These are phyloP conservation scores for Talaromyces verruculosus DNA, from an alignment of 2,329 filamentous ascomycete species.

Conservation along the genomic window DNA sequence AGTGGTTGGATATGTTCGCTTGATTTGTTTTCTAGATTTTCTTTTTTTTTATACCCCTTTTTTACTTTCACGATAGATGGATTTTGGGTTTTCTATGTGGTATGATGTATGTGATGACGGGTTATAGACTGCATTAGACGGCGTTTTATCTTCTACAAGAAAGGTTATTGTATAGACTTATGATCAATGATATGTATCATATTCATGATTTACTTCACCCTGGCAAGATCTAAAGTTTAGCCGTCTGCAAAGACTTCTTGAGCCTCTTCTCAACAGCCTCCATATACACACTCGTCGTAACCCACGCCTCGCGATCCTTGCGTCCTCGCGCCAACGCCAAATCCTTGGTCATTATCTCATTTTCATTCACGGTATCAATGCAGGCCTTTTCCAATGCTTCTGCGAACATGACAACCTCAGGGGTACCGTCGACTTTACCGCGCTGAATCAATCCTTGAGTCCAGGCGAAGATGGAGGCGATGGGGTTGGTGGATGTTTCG, in stretches of 20 bases:
- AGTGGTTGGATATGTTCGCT: constrained; percentile 29
- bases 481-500: constrained; percentile 97
- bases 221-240: constrained; percentile 24
- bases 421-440: constrained; percentile 88
- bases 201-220: too few species aligned
- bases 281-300: constrained; percentile 89
- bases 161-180: not conserved
- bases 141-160: not conserved
- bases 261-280: constrained; percentile 87
- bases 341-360: constrained; percentile 99
- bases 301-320: constrained; percentile 78
- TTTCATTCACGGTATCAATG: constrained; percentile 87
- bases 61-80: not conserved
- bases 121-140: constrained; percentile 1
- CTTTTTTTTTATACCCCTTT: constrained; percentile 9
- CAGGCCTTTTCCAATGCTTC: constrained; percentile 91
- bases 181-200: not conserved
- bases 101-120: not conserved
- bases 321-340: constrained; percentile 91
- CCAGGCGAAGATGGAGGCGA: constrained; percentile 99
- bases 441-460: constrained; percentile 91
- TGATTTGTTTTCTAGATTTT: not conserved
- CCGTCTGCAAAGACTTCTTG: constrained; percentile 64
- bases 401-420: constrained; percentile 86
- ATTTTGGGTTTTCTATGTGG: not conserved